Conservation (phyloP, 148 eudicot genomes). For the Rhododendron henanense region DNA sequence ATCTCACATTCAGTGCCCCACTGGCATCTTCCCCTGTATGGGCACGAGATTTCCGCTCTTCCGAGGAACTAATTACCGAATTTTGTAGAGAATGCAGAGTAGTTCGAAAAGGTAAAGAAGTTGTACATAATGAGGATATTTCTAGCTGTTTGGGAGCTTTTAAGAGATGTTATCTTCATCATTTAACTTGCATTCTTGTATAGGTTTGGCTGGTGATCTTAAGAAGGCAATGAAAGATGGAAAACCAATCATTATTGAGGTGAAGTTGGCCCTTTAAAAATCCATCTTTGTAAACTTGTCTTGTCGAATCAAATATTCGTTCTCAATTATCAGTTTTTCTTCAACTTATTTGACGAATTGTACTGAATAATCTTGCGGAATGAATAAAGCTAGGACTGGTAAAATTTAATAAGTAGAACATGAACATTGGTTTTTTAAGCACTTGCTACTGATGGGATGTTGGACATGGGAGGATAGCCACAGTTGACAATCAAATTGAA, state of each 20-base stretch:
- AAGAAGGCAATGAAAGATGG: constrained; percentile 99
- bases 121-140: background rate
- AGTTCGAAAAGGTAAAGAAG: constrained; percentile 83
- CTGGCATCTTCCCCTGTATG: constrained; percentile 90
- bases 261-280: constrained; percentile 15
- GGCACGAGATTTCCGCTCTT: constrained; percentile 84
- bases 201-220: constrained; percentile 97
- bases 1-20: constrained; percentile 70
- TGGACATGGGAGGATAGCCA: background rate
- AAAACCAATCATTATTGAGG: constrained; percentile 97
- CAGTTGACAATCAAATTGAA: background rate
- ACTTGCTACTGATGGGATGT: background rate
- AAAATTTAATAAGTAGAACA: background rate
- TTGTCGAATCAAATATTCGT: background rate
- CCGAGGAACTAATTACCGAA: constrained; percentile 95
- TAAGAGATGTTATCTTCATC: background rate
- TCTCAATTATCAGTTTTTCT: background rate
- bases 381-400: background rate
- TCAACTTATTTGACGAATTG: background rate
- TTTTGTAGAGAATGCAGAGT: constrained; percentile 98
- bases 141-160: background rate
- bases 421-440: background rate
- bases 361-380: background rate
- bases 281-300: background rate
- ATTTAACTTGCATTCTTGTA: constrained; percentile 1